Evolutionary conservation across 208 protist species (phyloP).

Genomic region (Leishmania braziliensis): DNA sequence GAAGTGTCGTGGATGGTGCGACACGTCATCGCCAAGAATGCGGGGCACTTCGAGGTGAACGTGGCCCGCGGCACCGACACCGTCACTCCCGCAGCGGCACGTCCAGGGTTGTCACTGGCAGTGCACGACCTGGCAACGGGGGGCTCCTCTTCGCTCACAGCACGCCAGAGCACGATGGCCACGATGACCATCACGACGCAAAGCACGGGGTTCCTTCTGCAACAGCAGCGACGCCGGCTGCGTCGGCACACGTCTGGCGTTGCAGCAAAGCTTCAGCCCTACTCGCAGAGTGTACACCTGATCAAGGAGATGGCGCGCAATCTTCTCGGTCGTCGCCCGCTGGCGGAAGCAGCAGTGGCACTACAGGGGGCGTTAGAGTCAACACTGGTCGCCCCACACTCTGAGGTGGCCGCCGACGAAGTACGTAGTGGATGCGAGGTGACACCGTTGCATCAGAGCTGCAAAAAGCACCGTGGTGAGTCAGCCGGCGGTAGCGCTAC

Average conservation of each 20-base stretch:
- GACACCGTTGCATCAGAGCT: slow-evolving; percentile 2
- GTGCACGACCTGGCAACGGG: slow-evolving; percentile 25
- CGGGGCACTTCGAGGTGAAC: slow-evolving; percentile 36
- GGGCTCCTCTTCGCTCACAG: slow-evolving; percentile 9
- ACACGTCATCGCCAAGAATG: slow-evolving; percentile 30
- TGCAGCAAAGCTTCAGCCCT: slow-evolving; percentile 15
- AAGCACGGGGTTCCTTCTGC: slow-evolving; percentile 27
- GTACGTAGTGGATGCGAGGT: not conserved
- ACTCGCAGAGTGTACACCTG: slow-evolving; percentile 23
- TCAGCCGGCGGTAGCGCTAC: not conserved
- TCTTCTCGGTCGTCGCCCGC: slow-evolving; percentile 17
- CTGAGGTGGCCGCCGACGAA: not conserved
- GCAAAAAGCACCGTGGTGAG: not conserved
- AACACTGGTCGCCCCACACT: slow-evolving; percentile 13
- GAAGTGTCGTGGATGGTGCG: slow-evolving; percentile 30
- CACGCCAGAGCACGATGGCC: slow-evolving; percentile 17
- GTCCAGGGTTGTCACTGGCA: not conserved
- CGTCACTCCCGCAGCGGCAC: slow-evolving; percentile 5
- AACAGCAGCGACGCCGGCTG: slow-evolving; percentile 30
- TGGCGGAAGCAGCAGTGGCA: slow-evolving; percentile 22
- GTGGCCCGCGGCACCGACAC: slow-evolving; percentile 29
- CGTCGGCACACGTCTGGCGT: slow-evolving; percentile 13
- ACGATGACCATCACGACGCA: slow-evolving; percentile 26
- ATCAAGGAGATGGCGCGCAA: slow-evolving; percentile 24
- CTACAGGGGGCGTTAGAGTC: slow-evolving; percentile 30